Base-by-base conservation (phyloP, 2,329 filamentous ascomycete genomes). In the Niveomyces coronatus region DNA sequence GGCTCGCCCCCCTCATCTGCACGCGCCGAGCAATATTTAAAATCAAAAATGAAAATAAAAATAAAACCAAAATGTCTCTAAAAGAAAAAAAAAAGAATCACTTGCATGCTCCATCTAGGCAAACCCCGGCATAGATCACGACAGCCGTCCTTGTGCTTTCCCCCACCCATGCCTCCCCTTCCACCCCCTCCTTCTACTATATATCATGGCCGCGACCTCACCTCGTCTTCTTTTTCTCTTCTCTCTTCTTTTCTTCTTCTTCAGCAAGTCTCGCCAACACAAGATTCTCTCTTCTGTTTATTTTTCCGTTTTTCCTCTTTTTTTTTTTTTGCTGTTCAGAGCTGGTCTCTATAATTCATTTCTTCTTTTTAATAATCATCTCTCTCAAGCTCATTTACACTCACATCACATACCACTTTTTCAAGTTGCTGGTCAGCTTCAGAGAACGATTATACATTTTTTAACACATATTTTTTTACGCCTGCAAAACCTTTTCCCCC, bases 301-400 rank as follows among this genome's bases (percentile, higher is more conserved):
- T 39, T 48, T 47, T 48, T 48, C 47, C 42, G 61, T 56, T 54
- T 54, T 53, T 56, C 53, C 54, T 58, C 54, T 56, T 50, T 47
- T 50, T 44, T 47, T 55, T 54, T 58, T 60, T 58, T 53, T 57
- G 57, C 51, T 58, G 57, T 57, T 55, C 50, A 62, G 70, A 73
- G 71, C 71, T 64, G 70, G 70, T 65, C 71, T 75, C 71, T 68
- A 62, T 57, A 53, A 38, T 46, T 40, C 42, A 35, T 42, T 56
- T 53, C 47, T 30, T 34, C 26, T 19, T 26, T 20, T 47, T 60
- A 58, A 59, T 56, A 49, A 46, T 48, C 45, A 49, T 42, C 43
- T 52, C 45, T 50, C 50, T 51, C 55, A 51, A 51, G 53, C 47
- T 41, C 40, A 46, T 17, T 37, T 37, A 39, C 37, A 47, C 44